Base-by-base conservation (phyloP, 2,329 filamentous ascomycete species). In the Blastomyces parvus region DNA sequence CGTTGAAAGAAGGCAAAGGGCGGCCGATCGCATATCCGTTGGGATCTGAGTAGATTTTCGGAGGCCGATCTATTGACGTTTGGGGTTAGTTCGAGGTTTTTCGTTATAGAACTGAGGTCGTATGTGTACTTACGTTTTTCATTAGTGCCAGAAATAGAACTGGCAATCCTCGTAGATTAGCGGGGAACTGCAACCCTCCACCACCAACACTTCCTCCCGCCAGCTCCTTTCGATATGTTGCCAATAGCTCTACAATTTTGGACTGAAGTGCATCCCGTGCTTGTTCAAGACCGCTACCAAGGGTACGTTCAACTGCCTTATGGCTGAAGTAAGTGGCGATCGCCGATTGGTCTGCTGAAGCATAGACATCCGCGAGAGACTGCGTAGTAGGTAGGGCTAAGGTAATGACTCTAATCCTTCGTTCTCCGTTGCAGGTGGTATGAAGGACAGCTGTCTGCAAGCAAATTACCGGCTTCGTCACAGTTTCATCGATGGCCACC, bases 141-240 rank as follows among this genome's bases (percentile, higher is more conserved):
- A 95, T 97, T 71, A 99, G 78, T 9, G 91, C 92, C 46, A 99
- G 81, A 83, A 99, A 97, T 53, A 99, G 81, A 63, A 95, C 85
- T 0, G 94, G 92, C 33, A 99, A 82, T 42, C 87, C 91, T 63
- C 93, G 87, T 64, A 99, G 80, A 76, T 99, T 99, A 64, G 90
- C 88, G 25, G 94, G 92, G 81, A 97, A 94, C 73, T 97, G 94
- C 22, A 99, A 82, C 57, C 93, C 92, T 61, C 91, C 87, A 50
- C 86, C 92, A 60, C 93, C 92, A 85, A 97, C 94, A 77, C 93
- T 97, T 67, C 93, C 93, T 67, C 93, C 93, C 19, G 90, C 93
- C 64, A 99, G 84, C 76, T 99, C 94, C 80, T 97, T 97, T 78
- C 91, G 89, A 81, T 97, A 99, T 0, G 93, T 97, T 74, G 93